phyloP scores from a whole-genome alignment of 2,329 filamentous ascomycete genomes.

The Hypoxylon sp. region DNA sequence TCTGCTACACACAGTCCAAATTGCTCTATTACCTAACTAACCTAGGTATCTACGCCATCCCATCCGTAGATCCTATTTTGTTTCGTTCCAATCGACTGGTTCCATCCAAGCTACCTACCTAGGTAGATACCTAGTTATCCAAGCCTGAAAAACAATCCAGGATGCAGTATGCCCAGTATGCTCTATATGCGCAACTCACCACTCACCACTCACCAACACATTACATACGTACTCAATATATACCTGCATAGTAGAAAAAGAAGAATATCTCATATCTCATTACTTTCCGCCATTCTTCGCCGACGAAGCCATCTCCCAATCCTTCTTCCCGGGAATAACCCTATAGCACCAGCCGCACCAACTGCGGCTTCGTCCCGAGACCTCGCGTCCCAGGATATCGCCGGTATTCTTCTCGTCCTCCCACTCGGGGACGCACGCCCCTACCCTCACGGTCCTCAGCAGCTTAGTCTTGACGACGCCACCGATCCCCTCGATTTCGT shows the following conservation, averaged over 20 bases:
- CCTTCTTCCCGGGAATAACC: constrained; percentile 74
- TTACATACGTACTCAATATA: neutral
- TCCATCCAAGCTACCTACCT: neutral
- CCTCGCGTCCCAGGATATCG: constrained; percentile 78
- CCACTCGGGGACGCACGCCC: constrained; percentile 87
- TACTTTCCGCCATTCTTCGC: neutral
- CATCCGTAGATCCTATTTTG: neutral
- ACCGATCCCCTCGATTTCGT: constrained; percentile 93
- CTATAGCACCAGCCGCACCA: constrained; percentile 95
- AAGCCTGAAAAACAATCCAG: neutral
- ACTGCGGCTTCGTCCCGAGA: constrained; percentile 76
- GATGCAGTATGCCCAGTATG: constrained; percentile 15
- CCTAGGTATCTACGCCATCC: neutral
- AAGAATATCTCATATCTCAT: constrained; percentile 7
- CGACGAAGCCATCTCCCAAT: constrained; percentile 52
- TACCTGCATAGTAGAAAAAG: neutral
- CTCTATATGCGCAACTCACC: constrained; percentile 10
- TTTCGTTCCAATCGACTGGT: neutral
- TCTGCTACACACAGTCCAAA: neutral
- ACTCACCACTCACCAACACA: neutral
- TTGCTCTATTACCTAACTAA: neutral
- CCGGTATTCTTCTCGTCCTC: constrained; percentile 80
- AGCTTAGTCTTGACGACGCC: constrained; percentile 89
- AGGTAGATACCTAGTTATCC: neutral
- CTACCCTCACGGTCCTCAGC: constrained; percentile 85